Percentiles rank a stretch among this genome's conserved stretches.
Conservation (phyloP, 2,329 filamentous ascomycete genomes). For the Pseudogymnoascus destructans region DNA sequence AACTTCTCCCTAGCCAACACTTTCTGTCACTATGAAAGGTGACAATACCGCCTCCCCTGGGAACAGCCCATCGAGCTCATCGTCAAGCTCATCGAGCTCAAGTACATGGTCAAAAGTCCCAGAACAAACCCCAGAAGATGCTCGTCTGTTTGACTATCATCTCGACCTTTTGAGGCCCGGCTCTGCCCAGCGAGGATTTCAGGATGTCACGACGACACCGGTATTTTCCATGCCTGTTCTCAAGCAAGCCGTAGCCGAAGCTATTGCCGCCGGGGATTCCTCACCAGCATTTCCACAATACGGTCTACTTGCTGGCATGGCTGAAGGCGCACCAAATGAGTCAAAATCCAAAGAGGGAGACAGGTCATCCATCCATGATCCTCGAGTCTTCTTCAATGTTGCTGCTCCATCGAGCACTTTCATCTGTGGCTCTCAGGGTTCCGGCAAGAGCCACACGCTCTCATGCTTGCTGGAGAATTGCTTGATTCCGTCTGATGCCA, state of each 20-base stretch:
- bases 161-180: not conserved
- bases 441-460: slow-evolving; percentile 48
- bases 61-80: not conserved
- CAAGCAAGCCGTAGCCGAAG: slow-evolving; percentile 8
- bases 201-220: slow-evolving; percentile 12
- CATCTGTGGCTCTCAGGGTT: slow-evolving; percentile 50
- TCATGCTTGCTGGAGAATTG: slow-evolving; percentile 41
- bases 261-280: not conserved
- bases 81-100: not conserved
- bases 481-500: slow-evolving; percentile 28
- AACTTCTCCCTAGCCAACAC: not conserved
- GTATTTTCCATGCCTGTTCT: slow-evolving; percentile 19
- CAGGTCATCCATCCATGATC: slow-evolving; percentile 13
- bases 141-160: not conserved
- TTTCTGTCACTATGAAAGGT: not conserved
- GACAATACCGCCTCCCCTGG: not conserved
- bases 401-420: slow-evolving; percentile 44
- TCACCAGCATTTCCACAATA: slow-evolving; percentile 18
- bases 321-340: slow-evolving; percentile 7
- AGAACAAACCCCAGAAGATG: not conserved
- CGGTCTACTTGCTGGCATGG: slow-evolving; percentile 18
- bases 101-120: not conserved
- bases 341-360: not conserved
- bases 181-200: not conserved
- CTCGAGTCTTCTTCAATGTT: slow-evolving; percentile 36